Conservation (phyloP, 2,329 filamentous ascomycete species). For the Keithomyces neogunnii region DNA sequence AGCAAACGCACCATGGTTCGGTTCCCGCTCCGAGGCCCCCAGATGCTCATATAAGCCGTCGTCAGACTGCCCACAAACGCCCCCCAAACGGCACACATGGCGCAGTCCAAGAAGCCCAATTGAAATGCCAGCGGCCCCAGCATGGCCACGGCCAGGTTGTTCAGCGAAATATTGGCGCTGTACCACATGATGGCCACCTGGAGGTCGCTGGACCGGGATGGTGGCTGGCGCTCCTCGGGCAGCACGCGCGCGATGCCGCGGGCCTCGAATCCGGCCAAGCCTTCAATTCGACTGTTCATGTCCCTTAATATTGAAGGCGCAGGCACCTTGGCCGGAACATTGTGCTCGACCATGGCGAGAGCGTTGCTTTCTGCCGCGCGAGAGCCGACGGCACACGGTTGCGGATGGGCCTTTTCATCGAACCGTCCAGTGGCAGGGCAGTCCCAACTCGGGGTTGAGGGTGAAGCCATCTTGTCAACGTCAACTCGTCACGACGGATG, state of each 20-base stretch:
- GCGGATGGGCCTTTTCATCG: slow-evolving; percentile 1
- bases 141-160: slow-evolving; percentile 57
- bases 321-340: not conserved
- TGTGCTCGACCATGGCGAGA: not conserved
- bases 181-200: slow-evolving; percentile 35
- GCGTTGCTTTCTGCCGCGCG: not conserved
- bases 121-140: slow-evolving; percentile 59
- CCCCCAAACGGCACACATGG: slow-evolving; percentile 65
- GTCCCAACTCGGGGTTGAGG: not conserved
- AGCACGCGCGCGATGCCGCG: slow-evolving; percentile 31
- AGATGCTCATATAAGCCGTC: slow-evolving; percentile 70
- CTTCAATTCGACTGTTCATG: slow-evolving; percentile 19
- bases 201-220: slow-evolving; percentile 24
- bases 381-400: not conserved
- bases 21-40: slow-evolving; percentile 65
- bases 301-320: slow-evolving; percentile 3
- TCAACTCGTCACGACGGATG: not conserved
- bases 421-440: not conserved
- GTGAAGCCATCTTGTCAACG: not conserved
- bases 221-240: slow-evolving; percentile 24
- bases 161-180: slow-evolving; percentile 34
- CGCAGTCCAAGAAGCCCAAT: slow-evolving; percentile 65
- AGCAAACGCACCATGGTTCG: slow-evolving; percentile 55
- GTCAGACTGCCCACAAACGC: slow-evolving; percentile 65
- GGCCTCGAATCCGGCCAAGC: slow-evolving; percentile 28